A percentile compares a stretch with the other conserved stretches of the same genome.
Evolutionary conservation across 257 asterid species (phyloP).

Genomic region (Rauvolfia tetraphylla): DNA sequence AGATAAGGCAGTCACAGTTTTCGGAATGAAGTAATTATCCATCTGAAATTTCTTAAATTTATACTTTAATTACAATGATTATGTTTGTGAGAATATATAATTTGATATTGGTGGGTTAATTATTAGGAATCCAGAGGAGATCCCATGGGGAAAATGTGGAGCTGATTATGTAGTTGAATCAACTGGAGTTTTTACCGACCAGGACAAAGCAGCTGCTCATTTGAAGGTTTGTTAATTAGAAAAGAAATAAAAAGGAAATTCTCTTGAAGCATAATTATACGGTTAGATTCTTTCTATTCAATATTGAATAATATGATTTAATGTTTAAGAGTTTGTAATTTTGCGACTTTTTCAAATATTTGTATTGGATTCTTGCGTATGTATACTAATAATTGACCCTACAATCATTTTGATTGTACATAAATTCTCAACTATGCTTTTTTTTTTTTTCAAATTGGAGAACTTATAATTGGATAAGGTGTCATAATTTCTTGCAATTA

Average conservation of each 20-base stretch:
- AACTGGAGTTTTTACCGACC: constrained; percentile 75
- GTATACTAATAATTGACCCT: no score
- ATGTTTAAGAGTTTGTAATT: no score
- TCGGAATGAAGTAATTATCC: constrained; percentile 17
- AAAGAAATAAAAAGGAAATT: background rate
- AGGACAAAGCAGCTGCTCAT: constrained; percentile 82
- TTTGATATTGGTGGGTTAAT: background rate
- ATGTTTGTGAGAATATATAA: background rate
- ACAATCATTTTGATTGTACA: no score
- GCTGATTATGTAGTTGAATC: constrained; percentile 73
- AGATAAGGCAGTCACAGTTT: constrained; percentile 14
- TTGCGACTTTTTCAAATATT: no score
- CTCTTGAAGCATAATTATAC: no score
- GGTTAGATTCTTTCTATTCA: no score
- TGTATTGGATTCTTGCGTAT: no score
- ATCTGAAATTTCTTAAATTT: background rate
- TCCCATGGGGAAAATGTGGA: constrained; percentile 71
- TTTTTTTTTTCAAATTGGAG: background rate
- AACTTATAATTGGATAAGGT: background rate
- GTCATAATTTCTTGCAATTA: background rate
- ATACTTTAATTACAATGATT: background rate
- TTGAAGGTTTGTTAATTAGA: constrained; percentile 36
- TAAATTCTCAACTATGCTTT: no score
- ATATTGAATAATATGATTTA: no score
- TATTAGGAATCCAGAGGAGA: constrained; percentile 63